Percentiles rank a stretch among this genome's conserved stretches.
Conservation (phyloP, 1,284 basidiomycete species). For the Ceratobasidium sp. region DNA sequence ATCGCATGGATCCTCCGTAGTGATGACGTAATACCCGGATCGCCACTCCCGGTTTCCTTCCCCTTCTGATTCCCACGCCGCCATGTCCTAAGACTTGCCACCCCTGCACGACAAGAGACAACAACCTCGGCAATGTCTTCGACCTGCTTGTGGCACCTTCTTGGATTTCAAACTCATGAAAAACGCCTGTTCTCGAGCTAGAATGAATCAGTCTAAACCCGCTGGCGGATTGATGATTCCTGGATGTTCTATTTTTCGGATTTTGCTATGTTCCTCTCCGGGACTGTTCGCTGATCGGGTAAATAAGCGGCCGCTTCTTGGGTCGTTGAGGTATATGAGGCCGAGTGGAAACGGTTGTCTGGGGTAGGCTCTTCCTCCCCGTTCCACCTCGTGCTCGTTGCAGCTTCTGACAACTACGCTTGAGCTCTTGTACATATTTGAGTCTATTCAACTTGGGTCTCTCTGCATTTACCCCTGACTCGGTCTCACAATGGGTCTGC, state of each 20-base stretch:
- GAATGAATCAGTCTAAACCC: not conserved
- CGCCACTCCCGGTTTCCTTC: not conserved
- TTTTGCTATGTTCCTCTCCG: not conserved
- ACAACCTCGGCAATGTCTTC: not conserved
- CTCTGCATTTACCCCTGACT: not conserved
- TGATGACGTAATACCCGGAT: not conserved
- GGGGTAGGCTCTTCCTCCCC: not conserved
- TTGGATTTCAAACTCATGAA: not conserved
- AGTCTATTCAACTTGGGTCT: not conserved
- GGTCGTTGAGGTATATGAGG: not conserved
- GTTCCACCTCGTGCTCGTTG: not conserved
- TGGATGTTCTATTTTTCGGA: not conserved
- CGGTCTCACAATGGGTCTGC: not conserved
- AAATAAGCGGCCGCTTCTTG: not conserved
- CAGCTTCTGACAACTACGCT: too few relatives aligned
- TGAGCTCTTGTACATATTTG: too few relatives aligned
- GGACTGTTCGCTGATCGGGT: not conserved
- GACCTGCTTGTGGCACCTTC: not conserved
- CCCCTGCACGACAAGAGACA: not conserved
- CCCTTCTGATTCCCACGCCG: constrained; percentile 11
- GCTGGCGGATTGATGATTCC: not conserved
- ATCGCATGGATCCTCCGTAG: not conserved
- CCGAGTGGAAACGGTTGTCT: not conserved
- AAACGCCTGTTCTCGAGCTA: not conserved
- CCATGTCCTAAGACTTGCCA: not conserved